Evolutionary conservation across 2,329 filamentous ascomycete genomes (phyloP).

Genomic region (Immersiporthe knoxdaviesiana): DNA sequence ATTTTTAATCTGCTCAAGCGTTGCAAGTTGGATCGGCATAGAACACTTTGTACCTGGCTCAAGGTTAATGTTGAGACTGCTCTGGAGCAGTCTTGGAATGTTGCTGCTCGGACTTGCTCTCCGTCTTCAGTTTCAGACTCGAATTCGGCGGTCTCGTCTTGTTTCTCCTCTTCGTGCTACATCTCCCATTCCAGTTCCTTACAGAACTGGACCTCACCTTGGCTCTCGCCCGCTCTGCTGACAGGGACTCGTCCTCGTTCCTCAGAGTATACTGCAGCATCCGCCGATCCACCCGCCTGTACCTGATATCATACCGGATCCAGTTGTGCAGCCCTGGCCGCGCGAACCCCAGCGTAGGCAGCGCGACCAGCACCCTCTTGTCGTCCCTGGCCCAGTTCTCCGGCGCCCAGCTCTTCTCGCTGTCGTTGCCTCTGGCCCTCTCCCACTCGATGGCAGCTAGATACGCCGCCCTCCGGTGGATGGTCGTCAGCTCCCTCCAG

Average conservation of each 20-base stretch:
- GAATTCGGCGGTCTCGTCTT: not conserved
- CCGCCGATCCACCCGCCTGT: slow-evolving; percentile 51
- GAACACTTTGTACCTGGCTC: too few species aligned
- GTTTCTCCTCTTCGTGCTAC: not conserved
- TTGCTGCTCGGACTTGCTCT: not conserved
- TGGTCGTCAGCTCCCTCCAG: slow-evolving; percentile 6
- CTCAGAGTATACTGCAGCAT: slow-evolving; percentile 38
- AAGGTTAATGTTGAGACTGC: not conserved
- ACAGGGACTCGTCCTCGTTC: slow-evolving; percentile 13
- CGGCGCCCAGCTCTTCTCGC: not conserved
- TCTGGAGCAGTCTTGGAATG: not conserved
- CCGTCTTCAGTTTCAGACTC: not conserved
- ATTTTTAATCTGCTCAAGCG: too few species aligned
- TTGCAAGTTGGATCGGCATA: too few species aligned
- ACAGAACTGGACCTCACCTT: not conserved
- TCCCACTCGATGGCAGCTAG: slow-evolving; percentile 5
- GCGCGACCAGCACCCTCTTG: slow-evolving; percentile 50
- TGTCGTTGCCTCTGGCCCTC: not conserved
- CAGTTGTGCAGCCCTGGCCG: slow-evolving; percentile 52
- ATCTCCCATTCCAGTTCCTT: not conserved
- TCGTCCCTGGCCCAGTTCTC: slow-evolving; percentile 1
- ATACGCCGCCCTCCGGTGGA: slow-evolving; percentile 9
- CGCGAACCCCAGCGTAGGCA: slow-evolving; percentile 56
- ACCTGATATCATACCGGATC: slow-evolving; percentile 54
- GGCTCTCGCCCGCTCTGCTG: slow-evolving; percentile 5